Evolutionary conservation across 148 eudicot genomes (phyloP).

Genomic region (Fallopia convolvulus): DNA sequence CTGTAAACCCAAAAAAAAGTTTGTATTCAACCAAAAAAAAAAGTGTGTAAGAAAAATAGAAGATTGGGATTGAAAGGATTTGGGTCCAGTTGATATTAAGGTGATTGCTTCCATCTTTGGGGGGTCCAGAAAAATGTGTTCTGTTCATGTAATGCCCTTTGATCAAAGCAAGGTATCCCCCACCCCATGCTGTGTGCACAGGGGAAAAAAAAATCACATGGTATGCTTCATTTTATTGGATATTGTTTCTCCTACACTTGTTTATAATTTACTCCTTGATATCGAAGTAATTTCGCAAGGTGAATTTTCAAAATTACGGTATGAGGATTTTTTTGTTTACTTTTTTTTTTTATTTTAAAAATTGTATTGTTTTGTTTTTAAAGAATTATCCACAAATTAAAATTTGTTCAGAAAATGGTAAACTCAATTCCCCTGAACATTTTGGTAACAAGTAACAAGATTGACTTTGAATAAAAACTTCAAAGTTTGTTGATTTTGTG

Average conservation of each 20-base stretch:
- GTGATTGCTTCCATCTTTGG: not conserved
- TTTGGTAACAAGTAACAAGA: too few relatives aligned
- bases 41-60: not conserved
- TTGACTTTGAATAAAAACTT: too few relatives aligned
- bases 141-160: constrained; percentile 7
- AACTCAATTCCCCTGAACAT: too few relatives aligned
- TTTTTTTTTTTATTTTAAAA: too few relatives aligned
- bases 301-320: not conserved
- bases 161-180: constrained; percentile 9
- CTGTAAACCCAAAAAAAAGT: not conserved
- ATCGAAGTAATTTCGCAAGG: not conserved
- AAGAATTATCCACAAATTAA: too few relatives aligned
- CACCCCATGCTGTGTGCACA: not conserved
- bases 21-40: not conserved
- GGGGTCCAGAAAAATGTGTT: constrained; percentile 1
- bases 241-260: not conserved
- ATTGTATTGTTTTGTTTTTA: too few relatives aligned
- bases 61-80: constrained; percentile 4
- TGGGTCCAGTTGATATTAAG: constrained; percentile 10
- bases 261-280: not conserved
- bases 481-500: too few relatives aligned
- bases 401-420: not conserved
- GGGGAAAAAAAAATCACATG: not conserved
- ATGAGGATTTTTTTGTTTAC: too few relatives aligned
- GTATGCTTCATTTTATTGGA: not conserved